Evolutionary conservation across 2,329 filamentous ascomycete species (phyloP), one percentile per base, ranked within the genome.

Genomic region (Nakataea oryzae): DNA sequence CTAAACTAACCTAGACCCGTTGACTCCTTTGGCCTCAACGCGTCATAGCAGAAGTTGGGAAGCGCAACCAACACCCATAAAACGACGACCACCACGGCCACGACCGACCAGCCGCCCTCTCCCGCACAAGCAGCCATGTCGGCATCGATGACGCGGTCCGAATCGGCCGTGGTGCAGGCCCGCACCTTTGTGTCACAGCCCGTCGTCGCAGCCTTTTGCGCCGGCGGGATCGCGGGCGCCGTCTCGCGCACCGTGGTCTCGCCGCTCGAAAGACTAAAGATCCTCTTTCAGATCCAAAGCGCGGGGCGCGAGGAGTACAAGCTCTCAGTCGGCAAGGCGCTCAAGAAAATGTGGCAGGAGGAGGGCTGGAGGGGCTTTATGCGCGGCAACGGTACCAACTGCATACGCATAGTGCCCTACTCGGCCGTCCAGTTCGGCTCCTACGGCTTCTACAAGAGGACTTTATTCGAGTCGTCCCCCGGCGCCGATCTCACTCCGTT

Each of bases 161-260:
- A 58, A 3, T 66, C 65, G 54, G 67, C 67, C 32, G 60, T 69
- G 26, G 60, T 71, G 30, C 75, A 77, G 32, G 66, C 82, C 61
- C 76, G 74, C 58, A 76, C 81, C 60, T 75, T 79, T 64, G 62
- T 97, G 65, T 88, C 92, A 12, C 89, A 96, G 66, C 93, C 93
- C 4, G 87, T 97, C 54, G 78, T 92, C 41, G 93, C 95, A 55
- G 93, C 95, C 41, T 99, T 99, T 71, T 89, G 96, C 70, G 95
- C 91, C 32, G 95, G 95, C 65, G 95, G 95, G 67, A 86, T 97
- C 27, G 95, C 95, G 21, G 95, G 95, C 63, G 95, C 95, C 56
- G 93, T 99, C n/a, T 97, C 95, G 34, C 86, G 95, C 72, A 99
- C 95, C 28, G 93, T 97, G 58, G 95, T 99, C 5, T 97, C 93